phyloP scores from a whole-genome alignment of 129 eudicot species.

The Pittosporum tobira region DNA sequence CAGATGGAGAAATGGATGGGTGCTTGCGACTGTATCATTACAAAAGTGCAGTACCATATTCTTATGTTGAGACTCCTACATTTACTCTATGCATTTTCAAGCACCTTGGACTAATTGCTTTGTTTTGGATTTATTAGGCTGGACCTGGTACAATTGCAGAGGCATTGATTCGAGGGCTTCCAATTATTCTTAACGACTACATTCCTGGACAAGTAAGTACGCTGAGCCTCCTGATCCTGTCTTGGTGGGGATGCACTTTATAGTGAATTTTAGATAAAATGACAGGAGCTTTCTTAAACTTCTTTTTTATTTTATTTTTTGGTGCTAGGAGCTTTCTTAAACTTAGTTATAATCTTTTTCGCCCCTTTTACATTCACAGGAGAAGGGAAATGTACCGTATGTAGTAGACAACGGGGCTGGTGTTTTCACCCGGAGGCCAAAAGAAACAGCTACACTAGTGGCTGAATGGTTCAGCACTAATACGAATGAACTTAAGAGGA shows the following conservation, averaged over 20 bases:
- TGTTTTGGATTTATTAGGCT: slow-evolving; percentile 37
- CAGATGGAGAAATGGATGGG: slow-evolving; percentile 99
- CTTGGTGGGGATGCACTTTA: neutral
- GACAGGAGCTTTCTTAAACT: neutral
- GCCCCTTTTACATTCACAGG: slow-evolving; percentile 31
- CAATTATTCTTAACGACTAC: slow-evolving; percentile 91
- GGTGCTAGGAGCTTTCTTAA: neutral
- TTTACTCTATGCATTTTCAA: neutral
- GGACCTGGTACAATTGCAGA: slow-evolving; percentile 98
- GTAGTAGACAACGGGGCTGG: slow-evolving; percentile 96
- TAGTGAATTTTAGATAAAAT: too few species aligned
- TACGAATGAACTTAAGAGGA: slow-evolving; percentile 50
- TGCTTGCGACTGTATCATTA: slow-evolving; percentile 90
- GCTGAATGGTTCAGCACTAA: slow-evolving; percentile 92
- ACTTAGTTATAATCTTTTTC: neutral
- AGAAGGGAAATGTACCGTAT: slow-evolving; percentile 86
- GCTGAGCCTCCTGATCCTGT: neutral
- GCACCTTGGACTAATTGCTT: neutral
- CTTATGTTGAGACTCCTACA: slow-evolving; percentile 4
- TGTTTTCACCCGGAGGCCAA: slow-evolving; percentile 70
- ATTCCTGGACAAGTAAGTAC: slow-evolving; percentile 90
- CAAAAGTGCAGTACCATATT: slow-evolving; percentile 48
- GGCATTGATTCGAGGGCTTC: slow-evolving; percentile 94
- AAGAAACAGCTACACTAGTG: slow-evolving; percentile 68
- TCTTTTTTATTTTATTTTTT: too few species aligned